Evolutionary conservation across 805 yeast genomes (phyloP), one percentile per base, ranked within the genome.

Genomic region (Kluyveromyces dobzhanskii): DNA sequence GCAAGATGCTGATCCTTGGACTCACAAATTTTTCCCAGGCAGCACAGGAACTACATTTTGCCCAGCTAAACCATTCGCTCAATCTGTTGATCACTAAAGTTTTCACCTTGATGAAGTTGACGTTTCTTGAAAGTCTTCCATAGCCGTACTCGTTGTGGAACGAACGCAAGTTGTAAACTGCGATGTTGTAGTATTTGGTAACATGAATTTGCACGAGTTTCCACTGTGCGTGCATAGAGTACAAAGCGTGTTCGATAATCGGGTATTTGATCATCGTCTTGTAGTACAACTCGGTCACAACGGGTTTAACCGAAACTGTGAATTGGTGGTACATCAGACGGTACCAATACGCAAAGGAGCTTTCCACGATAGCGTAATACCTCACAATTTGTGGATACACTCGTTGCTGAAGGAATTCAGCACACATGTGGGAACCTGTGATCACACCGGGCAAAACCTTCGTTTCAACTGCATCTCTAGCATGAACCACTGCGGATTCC

Each of bases 251-350:
- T 7, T 34, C 37, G 12, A 34, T 10, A 3, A 25, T n/a, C 10
- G 37, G 37, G 19, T 34, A 34, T 21, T 24, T 34, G 30, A 24
- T 17, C 29, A 34, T 17, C 3, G 29, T 21, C 23, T 34, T 24
- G 30, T 34, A 34, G 13, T 34, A 34, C 30, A 24, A 14, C 13
- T 24, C 30, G 8, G 10, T 13, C 10, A 34, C 30, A 14, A 10
- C n/a, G 9, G 37, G 37, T 18, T 34, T 34, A 11, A 34, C 37
- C 12, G 11, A 24, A 12, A 34, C 30, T 4, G 9, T 9, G 12
- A 10, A 30, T 8, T 11, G n/a, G 21, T 30, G 32, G 16, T 6
- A 27, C 13, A 27, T 7, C n/a, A 5, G 13, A 7, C 5, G 16
- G 16, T 27, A 27, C 30, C 30, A 27, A 14, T n/a, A n/a, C 6